Base-by-base conservation (phyloP, 306 rosid species). In the Cucurbita maxima region DNA sequence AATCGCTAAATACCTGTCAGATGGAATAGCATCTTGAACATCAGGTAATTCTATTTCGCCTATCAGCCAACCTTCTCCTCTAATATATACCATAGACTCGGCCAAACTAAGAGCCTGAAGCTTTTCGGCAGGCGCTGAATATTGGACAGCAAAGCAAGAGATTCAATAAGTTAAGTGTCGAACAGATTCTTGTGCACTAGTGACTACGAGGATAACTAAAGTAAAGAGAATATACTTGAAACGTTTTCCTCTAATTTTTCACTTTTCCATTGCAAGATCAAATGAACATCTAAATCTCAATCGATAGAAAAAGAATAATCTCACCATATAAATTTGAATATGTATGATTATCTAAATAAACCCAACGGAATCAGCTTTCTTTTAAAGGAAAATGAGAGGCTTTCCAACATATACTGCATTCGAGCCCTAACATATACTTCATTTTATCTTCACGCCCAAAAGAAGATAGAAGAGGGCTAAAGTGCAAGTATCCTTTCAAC, bases 31-130 rank as follows among this genome's bases (percentile, higher is more conserved):
- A 80, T 79, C 84, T 63, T 73, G 79, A 18, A 75, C 68, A 70
- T 82, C 88, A 59, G 84, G 83, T 67, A 77, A 55, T 79, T 75
- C 85, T 47, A 77, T 77, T 40, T 79, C 83, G 77, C 80, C 86
- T 47, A 94, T 73, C 86, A 94, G 73, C 98, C 96, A 90, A 71
- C 59, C 76, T 77, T 86, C 96, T 79, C 96, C 96, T 22, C 30
- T 76, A 53, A 83, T 76, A 59, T 88, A 85, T 74, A 94, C 75
- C 88, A 91, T 85, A 12, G 90, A 86, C 82, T 90, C 95, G 0
- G 98, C 95, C 84, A 94, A 86, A 86, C 83, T 80, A 73, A 94
- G 92, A 53, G 96, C 90, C 51, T 89, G 97, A 80, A 94, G 83
- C 87, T 86, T 94, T 79, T 87, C 92, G 68, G 87, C 77, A 85